Conservation (phyloP, 257 asterid genomes). For the Fraxinus excelsior region DNA sequence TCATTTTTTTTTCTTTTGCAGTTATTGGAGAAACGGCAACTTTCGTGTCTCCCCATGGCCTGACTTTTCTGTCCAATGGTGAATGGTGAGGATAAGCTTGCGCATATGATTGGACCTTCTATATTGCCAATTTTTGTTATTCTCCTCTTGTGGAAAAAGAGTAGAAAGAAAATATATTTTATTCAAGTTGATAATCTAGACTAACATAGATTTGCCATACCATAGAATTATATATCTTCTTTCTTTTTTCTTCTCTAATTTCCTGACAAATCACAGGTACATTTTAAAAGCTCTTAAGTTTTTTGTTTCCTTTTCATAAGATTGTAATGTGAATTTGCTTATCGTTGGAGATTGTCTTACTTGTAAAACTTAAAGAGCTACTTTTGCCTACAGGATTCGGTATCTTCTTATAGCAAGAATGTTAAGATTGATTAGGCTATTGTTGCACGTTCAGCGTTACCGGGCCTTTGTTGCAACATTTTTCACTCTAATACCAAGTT, state of each 20-base stretch:
- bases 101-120: constrained; percentile 20
- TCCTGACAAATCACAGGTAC: neutral
- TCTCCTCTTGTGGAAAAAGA: neutral
- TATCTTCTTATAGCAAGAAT: constrained; percentile 97
- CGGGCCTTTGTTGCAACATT: constrained; percentile 98
- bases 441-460: constrained; percentile 81
- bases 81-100: constrained; percentile 71
- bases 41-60: constrained; percentile 64
- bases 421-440: constrained; percentile 90
- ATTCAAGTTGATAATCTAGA: neutral
- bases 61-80: constrained; percentile 88
- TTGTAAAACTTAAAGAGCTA: neutral
- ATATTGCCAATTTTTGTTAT: neutral
- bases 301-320: neutral
- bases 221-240: neutral
- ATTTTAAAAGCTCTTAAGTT: neutral
- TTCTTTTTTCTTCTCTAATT: neutral
- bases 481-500: constrained; percentile 90
- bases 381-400: constrained; percentile 73
- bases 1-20: constrained; percentile 35
- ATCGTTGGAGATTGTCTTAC: neutral
- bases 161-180: neutral
- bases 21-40: constrained; percentile 96
- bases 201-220: neutral
- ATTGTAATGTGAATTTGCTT: neutral